These are phyloP conservation scores for Pueraria montana DNA, from an alignment of 306 rosid species.

Conservation along the genomic window DNA sequence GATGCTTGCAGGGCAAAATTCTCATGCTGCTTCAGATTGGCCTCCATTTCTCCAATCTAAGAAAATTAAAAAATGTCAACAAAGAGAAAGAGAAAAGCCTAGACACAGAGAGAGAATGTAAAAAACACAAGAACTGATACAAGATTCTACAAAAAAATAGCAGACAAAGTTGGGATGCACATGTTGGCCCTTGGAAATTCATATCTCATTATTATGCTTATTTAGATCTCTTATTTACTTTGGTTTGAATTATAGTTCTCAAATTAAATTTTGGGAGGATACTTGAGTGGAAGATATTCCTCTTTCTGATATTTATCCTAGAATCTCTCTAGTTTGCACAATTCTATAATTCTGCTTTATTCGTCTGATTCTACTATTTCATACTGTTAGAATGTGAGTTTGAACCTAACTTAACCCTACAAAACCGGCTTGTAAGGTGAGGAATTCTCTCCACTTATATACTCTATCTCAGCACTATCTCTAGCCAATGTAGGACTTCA, in stretches of 20 bases:
- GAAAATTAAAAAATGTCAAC: slow-evolving; percentile 43
- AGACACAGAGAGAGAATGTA: background rate
- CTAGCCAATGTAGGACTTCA: too few species aligned
- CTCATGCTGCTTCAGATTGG: slow-evolving; percentile 79
- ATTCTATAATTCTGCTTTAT: background rate
- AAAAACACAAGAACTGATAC: slow-evolving; percentile 26
- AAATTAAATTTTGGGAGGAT: background rate
- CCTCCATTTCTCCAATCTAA: slow-evolving; percentile 85
- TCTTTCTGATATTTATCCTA: background rate
- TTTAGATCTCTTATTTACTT: background rate
- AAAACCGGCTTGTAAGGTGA: too few species aligned
- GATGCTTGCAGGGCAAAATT: slow-evolving; percentile 77
- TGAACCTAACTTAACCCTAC: too few species aligned
- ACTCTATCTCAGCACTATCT: too few species aligned
- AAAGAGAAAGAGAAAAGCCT: slow-evolving; percentile 27
- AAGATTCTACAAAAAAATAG: background rate
- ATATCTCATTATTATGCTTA: background rate
- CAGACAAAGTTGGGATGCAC: background rate
- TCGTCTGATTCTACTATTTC: background rate
- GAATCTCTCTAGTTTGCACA: background rate
- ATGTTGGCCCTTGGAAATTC: background rate
- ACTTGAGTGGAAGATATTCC: background rate
- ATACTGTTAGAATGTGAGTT: too few species aligned
- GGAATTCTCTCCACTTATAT: too few species aligned
- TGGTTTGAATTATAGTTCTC: background rate